A percentile compares a stretch with the other conserved stretches of the same genome.
phyloP scores from a whole-genome alignment of 2,329 filamentous ascomycete species.

The Metarhizium guizhouense region DNA sequence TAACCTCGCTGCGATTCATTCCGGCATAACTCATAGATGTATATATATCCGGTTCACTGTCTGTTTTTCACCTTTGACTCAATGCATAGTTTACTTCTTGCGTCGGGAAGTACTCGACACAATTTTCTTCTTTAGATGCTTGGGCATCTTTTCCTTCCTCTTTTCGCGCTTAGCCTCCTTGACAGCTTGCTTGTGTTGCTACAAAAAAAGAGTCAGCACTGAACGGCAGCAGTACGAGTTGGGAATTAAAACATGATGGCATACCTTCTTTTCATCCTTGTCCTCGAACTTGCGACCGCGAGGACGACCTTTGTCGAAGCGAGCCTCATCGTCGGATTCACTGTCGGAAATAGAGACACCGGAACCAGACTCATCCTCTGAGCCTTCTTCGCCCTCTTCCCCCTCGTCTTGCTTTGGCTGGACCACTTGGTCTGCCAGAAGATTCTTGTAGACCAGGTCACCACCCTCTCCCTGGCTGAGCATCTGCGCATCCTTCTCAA shows the following conservation, averaged over 20 bases:
- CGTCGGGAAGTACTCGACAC: constrained; percentile 53
- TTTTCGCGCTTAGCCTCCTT: constrained; percentile 96
- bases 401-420: constrained; percentile 23
- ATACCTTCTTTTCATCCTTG: constrained; percentile 76
- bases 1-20: not conserved
- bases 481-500: constrained; percentile 80
- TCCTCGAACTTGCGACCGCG: constrained; percentile 82
- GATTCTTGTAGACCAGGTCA: constrained; percentile 74
- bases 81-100: constrained; percentile 41
- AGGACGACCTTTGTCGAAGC: constrained; percentile 58
- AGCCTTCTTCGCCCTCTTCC: constrained; percentile 30
- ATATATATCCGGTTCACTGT: constrained; percentile 1
- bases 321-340: constrained; percentile 38
- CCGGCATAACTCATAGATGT: not conserved
- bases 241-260: constrained; percentile 6
- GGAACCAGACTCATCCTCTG: constrained; percentile 36
- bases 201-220: constrained; percentile 15
- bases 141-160: constrained; percentile 91
- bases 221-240: not conserved
- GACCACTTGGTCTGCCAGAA: constrained; percentile 64
- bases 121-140: constrained; percentile 87
- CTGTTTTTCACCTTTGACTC: constrained; percentile 6
- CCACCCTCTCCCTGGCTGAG: constrained; percentile 64
- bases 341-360: constrained; percentile 37
- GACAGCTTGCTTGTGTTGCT: constrained; percentile 73